Evolutionary conservation across 108 stramenopile genomes (phyloP).

Genomic region (Pseudonitzschia pungens): DNA sequence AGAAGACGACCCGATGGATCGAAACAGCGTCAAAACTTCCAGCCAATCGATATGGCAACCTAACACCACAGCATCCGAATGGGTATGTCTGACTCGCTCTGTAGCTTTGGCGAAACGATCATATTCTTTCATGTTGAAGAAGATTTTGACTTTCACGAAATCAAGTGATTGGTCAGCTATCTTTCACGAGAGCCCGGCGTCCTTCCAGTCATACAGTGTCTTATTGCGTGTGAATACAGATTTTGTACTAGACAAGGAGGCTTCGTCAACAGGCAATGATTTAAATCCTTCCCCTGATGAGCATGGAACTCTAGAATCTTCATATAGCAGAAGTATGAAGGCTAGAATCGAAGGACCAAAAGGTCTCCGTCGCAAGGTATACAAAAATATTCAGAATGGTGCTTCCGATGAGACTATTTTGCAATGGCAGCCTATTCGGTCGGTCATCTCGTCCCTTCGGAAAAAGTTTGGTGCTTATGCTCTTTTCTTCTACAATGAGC

Average conservation of each 20-base stretch:
- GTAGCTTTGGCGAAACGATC: constrained; percentile 71
- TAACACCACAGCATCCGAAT: constrained; percentile 55
- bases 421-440: constrained; percentile 66
- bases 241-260: constrained; percentile 59
- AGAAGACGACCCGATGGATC: constrained; percentile 25
- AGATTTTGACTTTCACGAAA: constrained; percentile 29
- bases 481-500: constrained; percentile 83
- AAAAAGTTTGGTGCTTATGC: constrained; percentile 58
- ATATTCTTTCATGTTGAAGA: constrained; percentile 50
- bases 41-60: constrained; percentile 50
- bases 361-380: constrained; percentile 58
- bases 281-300: constrained; percentile 10
- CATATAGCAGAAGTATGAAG: constrained; percentile 62
- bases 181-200: constrained; percentile 67
- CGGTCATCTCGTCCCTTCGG: constrained; percentile 53
- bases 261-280: constrained; percentile 60
- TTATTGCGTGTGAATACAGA: constrained; percentile 66
- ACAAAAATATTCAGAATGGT: constrained; percentile 57
- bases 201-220: constrained; percentile 75
- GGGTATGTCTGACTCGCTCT: constrained; percentile 63
- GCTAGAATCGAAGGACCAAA: constrained; percentile 61
- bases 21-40: background rate
- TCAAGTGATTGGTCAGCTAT: constrained; percentile 51
- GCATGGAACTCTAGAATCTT: constrained; percentile 35
- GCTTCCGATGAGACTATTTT: constrained; percentile 24